A percentile compares a stretch with the other conserved stretches of the same genome.
Conservation (phyloP, 2,329 filamentous ascomycete genomes). For the Rhynchosporium graminicola region DNA sequence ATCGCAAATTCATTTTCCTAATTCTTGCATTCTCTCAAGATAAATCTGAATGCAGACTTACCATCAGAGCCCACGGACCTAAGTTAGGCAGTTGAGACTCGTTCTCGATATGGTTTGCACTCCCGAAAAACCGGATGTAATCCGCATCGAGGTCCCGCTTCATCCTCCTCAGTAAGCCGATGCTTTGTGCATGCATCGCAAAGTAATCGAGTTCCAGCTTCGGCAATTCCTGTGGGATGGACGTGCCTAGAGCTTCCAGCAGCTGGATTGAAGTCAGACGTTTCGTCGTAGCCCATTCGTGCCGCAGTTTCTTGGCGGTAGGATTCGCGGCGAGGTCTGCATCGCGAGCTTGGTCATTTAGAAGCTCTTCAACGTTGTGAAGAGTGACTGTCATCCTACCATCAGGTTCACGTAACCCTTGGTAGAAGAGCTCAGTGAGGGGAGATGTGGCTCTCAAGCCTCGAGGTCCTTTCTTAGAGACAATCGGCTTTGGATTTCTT, state of each 20-base stretch:
- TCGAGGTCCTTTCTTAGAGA: constrained; percentile 17
- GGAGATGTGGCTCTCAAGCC: constrained; percentile 13
- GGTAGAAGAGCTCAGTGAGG: constrained; percentile 9
- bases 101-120: constrained; percentile 17
- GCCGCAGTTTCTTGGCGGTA: not conserved
- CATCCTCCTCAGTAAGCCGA: constrained; percentile 7
- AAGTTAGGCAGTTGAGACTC: constrained; percentile 14
- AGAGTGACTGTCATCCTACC: constrained; percentile 13
- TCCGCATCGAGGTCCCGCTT: constrained; percentile 10
- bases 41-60: not conserved
- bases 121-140: constrained; percentile 2
- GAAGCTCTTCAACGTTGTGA: constrained; percentile 21
- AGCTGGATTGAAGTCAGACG: constrained; percentile 12
- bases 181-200: constrained; percentile 18
- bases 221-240: constrained; percentile 11
- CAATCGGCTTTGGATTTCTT: not conserved
- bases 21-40: not conserved
- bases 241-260: constrained; percentile 12
- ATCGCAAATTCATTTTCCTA: not conserved
- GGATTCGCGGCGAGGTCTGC: constrained; percentile 4
- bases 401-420: not conserved
- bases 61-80: not conserved
- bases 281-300: constrained; percentile 10
- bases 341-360: constrained; percentile 19
- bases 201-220: constrained; percentile 23